These are phyloP conservation scores for Pulveroboletus sp. DNA, from an alignment of 768 basidiomycete genomes.

Conservation along the genomic window DNA sequence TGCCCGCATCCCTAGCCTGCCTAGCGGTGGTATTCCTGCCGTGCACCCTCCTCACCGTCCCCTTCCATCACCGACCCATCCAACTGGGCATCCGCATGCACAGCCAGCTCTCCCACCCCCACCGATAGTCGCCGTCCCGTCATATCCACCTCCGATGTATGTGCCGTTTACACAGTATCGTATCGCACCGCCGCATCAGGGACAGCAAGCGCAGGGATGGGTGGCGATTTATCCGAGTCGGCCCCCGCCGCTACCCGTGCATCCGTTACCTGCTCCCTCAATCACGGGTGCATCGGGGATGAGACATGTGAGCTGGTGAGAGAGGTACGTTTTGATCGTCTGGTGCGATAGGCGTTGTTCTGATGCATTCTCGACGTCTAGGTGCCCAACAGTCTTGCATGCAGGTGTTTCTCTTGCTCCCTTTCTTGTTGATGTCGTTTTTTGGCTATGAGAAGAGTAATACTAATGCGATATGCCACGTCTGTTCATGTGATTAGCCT, in stretches of 20 bases:
- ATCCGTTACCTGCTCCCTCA: slow-evolving; percentile 14
- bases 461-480: slow-evolving; percentile 18
- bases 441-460: slow-evolving; percentile 13
- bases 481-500: slow-evolving; percentile 2
- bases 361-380: neutral
- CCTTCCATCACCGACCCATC: slow-evolving; percentile 14
- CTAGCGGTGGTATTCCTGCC: neutral
- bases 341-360: neutral
- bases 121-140: slow-evolving; percentile 15
- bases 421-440: slow-evolving; percentile 15
- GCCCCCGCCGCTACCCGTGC: slow-evolving; percentile 14
- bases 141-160: slow-evolving; percentile 20
- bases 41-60: neutral
- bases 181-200: slow-evolving; percentile 12
- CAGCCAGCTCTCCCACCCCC: slow-evolving; percentile 9
- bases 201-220: slow-evolving; percentile 19
- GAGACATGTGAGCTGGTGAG: slow-evolving; percentile 26
- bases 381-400: neutral
- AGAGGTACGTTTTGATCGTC: slow-evolving; percentile 3
- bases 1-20: neutral
- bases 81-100: slow-evolving; percentile 8
- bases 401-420: neutral
- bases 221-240: slow-evolving; percentile 20
- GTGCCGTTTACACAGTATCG: slow-evolving; percentile 22
- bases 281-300: slow-evolving; percentile 25